Evolutionary conservation across 192 early-diverging fungal species (phyloP).

Genomic region (Jimgerdemannia lactiflua): DNA sequence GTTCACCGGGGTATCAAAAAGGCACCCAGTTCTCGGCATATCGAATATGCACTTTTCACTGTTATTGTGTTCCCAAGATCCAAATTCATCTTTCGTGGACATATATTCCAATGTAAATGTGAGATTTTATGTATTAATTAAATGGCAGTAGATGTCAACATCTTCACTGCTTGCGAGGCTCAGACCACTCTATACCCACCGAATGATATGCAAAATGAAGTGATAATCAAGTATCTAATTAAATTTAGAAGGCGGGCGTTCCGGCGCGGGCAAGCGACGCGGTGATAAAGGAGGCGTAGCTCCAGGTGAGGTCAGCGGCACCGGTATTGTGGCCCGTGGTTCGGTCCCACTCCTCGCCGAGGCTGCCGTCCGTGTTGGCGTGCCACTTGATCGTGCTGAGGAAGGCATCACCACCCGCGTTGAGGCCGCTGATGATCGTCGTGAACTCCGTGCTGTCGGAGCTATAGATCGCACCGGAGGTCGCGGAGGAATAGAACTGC

Average conservation of each 20-base stretch:
- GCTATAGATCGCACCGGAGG: conserved; percentile 7
- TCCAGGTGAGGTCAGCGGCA: conserved; percentile 71
- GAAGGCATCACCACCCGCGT: conserved; percentile 51
- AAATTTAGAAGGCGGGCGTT: conserved; percentile 8
- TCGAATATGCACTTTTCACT: no score
- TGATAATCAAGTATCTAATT: no score
- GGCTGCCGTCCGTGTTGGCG: conserved; percentile 40
- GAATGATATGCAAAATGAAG: no score
- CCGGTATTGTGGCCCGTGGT: conserved; percentile 54
- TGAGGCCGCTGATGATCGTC: conserved; percentile 32
- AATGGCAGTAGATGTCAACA: no score
- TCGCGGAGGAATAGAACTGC: conserved; percentile 23
- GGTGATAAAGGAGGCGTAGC: conserved; percentile 56
- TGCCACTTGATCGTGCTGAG: conserved; percentile 54
- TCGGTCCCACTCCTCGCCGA: conserved; percentile 65
- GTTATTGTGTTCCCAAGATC: no score
- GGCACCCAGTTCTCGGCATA: no score
- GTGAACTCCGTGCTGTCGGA: conserved; percentile 12
- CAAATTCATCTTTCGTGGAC: no score
- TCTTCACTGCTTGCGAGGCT: no score
- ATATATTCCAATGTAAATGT: no score
- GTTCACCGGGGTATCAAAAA: no score
- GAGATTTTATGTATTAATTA: no score
- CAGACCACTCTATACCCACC: no score
- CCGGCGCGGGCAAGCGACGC: conserved; percentile 25